phyloP scores from a whole-genome alignment of 2,329 filamentous ascomycete genomes.

The Zymoseptoria ardabiliae region DNA sequence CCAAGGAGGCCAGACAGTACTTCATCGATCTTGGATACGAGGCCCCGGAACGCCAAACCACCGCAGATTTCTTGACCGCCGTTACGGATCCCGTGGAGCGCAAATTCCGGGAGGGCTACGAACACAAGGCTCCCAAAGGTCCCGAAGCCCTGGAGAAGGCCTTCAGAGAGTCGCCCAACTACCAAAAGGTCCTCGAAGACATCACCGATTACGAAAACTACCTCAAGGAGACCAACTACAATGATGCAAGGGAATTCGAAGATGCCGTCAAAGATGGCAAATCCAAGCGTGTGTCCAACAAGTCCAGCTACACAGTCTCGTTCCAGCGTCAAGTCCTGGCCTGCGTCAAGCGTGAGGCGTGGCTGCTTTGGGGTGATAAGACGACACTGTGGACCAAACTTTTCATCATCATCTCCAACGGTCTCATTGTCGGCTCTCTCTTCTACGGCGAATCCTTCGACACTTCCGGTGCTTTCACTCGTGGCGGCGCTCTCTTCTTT shows the following conservation, averaged over 20 bases:
- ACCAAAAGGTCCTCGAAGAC: constrained; percentile 54
- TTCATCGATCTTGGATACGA: constrained; percentile 60
- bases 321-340: constrained; percentile 63
- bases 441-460: constrained; percentile 62
- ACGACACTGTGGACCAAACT: constrained; percentile 70
- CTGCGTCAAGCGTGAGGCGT: constrained; percentile 66
- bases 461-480: constrained; percentile 55
- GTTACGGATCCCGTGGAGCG: constrained; percentile 68
- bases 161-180: constrained; percentile 57
- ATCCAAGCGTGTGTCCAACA: constrained; percentile 56
- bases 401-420: constrained; percentile 69
- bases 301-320: constrained; percentile 69
- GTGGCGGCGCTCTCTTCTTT: constrained; percentile 60
- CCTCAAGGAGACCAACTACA: constrained; percentile 49
- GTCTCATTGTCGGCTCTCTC: constrained; percentile 67
- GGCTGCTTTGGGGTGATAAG: constrained; percentile 69
- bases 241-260: constrained; percentile 56
- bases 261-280: constrained; percentile 58
- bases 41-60: constrained; percentile 57
- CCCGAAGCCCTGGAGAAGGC: constrained; percentile 60
- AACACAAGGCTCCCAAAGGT: constrained; percentile 61
- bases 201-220: constrained; percentile 54
- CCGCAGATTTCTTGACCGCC: constrained; percentile 70
- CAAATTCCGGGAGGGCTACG: constrained; percentile 57
- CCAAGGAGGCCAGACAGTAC: constrained; percentile 55